Evolutionary conservation across 495 filamentous ascomycete genomes (phyloP).

Genomic region (Symbiotaphrina buchneri): DNA sequence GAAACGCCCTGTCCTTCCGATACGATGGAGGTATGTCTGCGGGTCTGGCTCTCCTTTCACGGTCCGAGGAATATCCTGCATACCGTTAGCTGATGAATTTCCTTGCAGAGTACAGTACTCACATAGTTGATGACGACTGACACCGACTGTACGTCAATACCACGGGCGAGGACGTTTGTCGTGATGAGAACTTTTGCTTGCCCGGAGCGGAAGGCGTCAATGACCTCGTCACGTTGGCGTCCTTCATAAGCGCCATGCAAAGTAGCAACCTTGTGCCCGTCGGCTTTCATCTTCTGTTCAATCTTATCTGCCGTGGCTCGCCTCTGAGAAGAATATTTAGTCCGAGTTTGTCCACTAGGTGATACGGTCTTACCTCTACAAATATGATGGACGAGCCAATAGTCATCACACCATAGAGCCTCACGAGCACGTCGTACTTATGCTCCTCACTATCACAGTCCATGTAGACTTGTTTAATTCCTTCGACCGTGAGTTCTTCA

Average conservation of each 20-base stretch:
- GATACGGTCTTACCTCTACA: constrained; percentile 37
- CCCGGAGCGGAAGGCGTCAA: constrained; percentile 71
- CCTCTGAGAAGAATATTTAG: constrained; percentile 27
- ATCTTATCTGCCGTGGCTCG: constrained; percentile 65
- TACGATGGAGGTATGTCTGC: constrained; percentile 95
- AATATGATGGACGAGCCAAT: constrained; percentile 97
- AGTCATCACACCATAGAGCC: constrained; percentile 86
- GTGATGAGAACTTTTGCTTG: constrained; percentile 93
- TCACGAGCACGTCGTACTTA: constrained; percentile 73
- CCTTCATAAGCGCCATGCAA: constrained; percentile 76
- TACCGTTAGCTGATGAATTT: not conserved
- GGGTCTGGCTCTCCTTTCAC: constrained; percentile 35
- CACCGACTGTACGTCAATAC: constrained; percentile 91
- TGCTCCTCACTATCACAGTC: constrained; percentile 60
- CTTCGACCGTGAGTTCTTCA: constrained; percentile 84
- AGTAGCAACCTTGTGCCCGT: constrained; percentile 78
- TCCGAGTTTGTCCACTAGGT: not conserved
- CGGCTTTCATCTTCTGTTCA: constrained; percentile 58
- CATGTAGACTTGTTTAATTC: constrained; percentile 92
- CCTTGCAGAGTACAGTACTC: constrained; percentile 5
- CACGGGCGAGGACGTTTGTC: constrained; percentile 89
- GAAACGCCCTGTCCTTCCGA: constrained; percentile 91
- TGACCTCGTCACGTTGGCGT: constrained; percentile 55
- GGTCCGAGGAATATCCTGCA: constrained; percentile 32
- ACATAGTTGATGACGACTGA: constrained; percentile 96